These are phyloP conservation scores for Exophiala sideris DNA, from an alignment of 2,329 filamentous ascomycete species.

Conservation along the genomic window DNA sequence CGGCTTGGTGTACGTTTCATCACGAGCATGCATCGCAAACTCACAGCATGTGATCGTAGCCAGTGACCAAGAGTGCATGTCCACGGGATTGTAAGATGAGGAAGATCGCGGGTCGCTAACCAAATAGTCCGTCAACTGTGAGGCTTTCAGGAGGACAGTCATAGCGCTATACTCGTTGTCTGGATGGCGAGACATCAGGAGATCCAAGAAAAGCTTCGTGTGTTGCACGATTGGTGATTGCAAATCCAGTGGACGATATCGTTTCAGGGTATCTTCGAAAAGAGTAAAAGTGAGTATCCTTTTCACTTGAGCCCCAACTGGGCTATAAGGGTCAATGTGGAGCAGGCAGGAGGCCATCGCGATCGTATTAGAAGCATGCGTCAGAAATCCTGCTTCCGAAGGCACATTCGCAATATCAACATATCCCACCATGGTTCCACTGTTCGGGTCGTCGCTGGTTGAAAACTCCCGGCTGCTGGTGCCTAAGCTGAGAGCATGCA, in stretches of 20 bases:
- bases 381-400: neutral
- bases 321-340: neutral
- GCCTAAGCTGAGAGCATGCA: slow-evolving; percentile 14
- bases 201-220: slow-evolving; percentile 5
- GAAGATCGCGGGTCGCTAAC: neutral
- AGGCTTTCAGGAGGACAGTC: neutral
- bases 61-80: slow-evolving; percentile 16
- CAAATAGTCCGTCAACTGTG: neutral
- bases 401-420: neutral
- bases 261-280: neutral
- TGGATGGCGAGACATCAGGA: slow-evolving; percentile 2
- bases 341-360: neutral
- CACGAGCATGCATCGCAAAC: slow-evolving; percentile 3
- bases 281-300: neutral
- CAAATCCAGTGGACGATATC: neutral
- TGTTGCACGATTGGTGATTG: slow-evolving; percentile 6
- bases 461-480: slow-evolving; percentile 1
- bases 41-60: slow-evolving; percentile 19
- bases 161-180: neutral
- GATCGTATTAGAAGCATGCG: neutral
- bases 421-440: neutral
- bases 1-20: neutral
- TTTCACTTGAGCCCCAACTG: neutral
- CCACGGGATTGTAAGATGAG: slow-evolving; percentile 16
- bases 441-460: neutral